Conservation (phyloP, 345 rosid species). For the Odontarrhena argentea region DNA sequence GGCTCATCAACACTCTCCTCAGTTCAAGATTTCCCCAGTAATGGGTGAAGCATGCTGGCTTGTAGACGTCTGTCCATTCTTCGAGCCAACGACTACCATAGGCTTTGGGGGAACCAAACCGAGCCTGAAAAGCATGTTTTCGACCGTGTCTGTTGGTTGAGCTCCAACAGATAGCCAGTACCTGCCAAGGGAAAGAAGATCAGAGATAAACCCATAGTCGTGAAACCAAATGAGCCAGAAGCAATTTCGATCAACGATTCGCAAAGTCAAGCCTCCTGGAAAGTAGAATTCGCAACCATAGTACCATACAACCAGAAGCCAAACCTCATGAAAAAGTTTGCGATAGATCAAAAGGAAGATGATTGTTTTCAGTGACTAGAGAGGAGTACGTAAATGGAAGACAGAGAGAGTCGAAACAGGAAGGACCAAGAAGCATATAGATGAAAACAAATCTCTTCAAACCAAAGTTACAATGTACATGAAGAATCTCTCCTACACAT, state of each 20-base stretch:
- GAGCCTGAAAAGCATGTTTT: constrained; percentile 74
- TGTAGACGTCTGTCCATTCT: constrained; percentile 61
- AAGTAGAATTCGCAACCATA: neutral
- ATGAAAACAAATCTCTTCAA: neutral
- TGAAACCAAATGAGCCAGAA: constrained; percentile 3
- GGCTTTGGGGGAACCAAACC: constrained; percentile 83
- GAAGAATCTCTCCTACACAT: neutral
- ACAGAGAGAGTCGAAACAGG: constrained; percentile 11
- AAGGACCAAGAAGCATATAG: constrained; percentile 16
- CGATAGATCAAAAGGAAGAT: neutral
- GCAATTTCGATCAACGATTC: neutral
- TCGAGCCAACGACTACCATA: constrained; percentile 68
- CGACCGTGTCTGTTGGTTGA: constrained; percentile 82
- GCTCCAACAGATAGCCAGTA: constrained; percentile 99
- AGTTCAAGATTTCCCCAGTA: constrained; percentile 60
- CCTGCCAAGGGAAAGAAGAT: constrained; percentile 41
- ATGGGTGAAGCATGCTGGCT: constrained; percentile 70
- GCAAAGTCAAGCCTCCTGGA: neutral
- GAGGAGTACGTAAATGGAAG: neutral
- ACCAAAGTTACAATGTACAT: neutral
- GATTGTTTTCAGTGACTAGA: neutral
- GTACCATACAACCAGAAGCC: neutral
- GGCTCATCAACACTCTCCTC: constrained; percentile 24
- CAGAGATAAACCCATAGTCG: neutral
- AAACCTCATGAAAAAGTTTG: neutral